Evolutionary conservation across 306 rosid species (phyloP).

Genomic region (Abrus pulchellus): DNA sequence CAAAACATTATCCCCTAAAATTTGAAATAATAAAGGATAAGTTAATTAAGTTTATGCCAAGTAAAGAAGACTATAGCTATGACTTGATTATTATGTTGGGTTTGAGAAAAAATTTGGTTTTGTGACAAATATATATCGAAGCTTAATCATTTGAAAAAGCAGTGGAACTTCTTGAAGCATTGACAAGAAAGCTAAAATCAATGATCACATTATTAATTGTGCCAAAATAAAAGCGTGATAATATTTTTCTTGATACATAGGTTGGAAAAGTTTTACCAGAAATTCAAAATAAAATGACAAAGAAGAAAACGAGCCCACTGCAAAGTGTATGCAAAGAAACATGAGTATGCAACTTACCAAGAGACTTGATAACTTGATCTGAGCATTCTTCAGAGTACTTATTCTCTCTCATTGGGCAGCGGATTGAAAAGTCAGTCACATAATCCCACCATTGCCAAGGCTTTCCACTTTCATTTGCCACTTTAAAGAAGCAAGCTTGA

Average conservation of each 20-base stretch:
- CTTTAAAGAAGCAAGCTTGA: slow-evolving; percentile 90
- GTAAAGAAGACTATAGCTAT: neutral
- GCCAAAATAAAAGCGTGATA: slow-evolving; percentile 4
- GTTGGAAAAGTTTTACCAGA: neutral
- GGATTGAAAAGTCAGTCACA: slow-evolving; percentile 88
- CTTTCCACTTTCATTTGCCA: slow-evolving; percentile 86
- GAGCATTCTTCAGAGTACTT: slow-evolving; percentile 81
- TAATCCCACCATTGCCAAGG: slow-evolving; percentile 99
- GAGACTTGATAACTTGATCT: slow-evolving; percentile 77
- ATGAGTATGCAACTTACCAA: slow-evolving; percentile 68
- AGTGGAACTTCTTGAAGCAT: neutral
- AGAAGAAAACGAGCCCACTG: neutral
- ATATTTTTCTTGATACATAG: neutral
- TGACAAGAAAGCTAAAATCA: neutral
- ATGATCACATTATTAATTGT: neutral
- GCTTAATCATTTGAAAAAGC: slow-evolving; percentile 12
- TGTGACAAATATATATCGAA: neutral
- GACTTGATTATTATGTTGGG: neutral
- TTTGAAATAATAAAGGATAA: slow-evolving; percentile 1
- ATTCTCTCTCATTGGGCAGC: slow-evolving; percentile 90
- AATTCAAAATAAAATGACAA: neutral
- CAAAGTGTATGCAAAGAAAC: slow-evolving; percentile 24
- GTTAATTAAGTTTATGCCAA: neutral
- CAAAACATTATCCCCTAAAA: slow-evolving; percentile 8
- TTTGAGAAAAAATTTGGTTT: slow-evolving; percentile 16